Evolutionary conservation across 768 basidiomycete species (phyloP).

Genomic region (Coprinopsis strossmayeri): DNA sequence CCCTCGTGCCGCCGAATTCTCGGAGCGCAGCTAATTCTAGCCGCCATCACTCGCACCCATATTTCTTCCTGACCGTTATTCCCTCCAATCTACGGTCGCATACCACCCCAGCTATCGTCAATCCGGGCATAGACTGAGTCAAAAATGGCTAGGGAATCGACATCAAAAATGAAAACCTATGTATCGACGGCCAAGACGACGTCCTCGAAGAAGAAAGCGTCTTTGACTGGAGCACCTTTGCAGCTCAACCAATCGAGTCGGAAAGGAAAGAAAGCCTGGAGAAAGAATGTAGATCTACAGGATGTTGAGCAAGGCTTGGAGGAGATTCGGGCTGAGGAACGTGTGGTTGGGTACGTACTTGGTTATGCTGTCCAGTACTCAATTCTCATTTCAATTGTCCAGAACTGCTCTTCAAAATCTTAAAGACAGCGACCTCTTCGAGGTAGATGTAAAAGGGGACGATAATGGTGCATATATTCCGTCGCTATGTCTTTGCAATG

Average conservation of each 20-base stretch:
- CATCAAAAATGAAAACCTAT: slow-evolving; percentile 8
- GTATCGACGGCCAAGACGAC: not conserved
- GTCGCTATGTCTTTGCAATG: slow-evolving; percentile 2
- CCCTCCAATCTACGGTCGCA: not conserved
- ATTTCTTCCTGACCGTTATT: not conserved
- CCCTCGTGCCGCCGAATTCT: not conserved
- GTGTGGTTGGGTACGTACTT: slow-evolving; percentile 61
- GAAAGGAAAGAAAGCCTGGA: slow-evolving; percentile 91
- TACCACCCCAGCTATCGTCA: no score
- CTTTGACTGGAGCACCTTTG: slow-evolving; percentile 44
- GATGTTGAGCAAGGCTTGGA: slow-evolving; percentile 76
- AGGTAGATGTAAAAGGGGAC: slow-evolving; percentile 76
- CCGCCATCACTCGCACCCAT: not conserved
- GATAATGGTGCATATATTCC: slow-evolving; percentile 45
- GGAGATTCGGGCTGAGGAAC: slow-evolving; percentile 71
- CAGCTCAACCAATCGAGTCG: slow-evolving; percentile 67
- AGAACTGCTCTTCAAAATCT: slow-evolving; percentile 63
- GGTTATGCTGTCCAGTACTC: not conserved
- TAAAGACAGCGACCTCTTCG: slow-evolving; percentile 69
- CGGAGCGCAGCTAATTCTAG: not conserved
- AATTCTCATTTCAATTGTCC: not conserved
- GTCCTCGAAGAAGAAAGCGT: slow-evolving; percentile 1
- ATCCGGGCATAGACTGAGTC: no score
- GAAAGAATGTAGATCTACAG: slow-evolving; percentile 86
- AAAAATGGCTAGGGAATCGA: slow-evolving; percentile 5